Base-by-base conservation (phyloP, 108 stramenopile genomes). In the Epithemia pelagica region DNA sequence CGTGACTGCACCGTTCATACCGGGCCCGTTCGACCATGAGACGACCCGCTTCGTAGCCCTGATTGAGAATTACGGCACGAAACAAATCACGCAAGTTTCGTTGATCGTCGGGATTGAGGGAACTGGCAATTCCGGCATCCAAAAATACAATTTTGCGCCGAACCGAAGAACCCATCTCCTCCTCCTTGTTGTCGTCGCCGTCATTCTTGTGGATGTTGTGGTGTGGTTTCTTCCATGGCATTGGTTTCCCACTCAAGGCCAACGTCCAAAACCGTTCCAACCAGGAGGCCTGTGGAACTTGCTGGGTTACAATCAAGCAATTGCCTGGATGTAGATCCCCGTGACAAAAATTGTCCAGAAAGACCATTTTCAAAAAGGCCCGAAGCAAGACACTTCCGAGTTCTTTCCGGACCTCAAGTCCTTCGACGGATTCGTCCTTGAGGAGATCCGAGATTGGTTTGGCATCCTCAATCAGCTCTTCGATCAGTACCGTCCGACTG, bases 311-410 rank as follows among this genome's bases (percentile, higher is more conserved):
- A 28, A 66, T 28, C 10, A 54, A 51, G 19, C 46, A 33, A 54
- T 66, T 85, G 22, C 86, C 89, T 5, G 91, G 91, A 70, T 95
- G 95, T 8, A 95, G 67, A 69, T 95, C 95, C 5, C 80, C 62
- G 67, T 81, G 80, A 53, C 73, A 54, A 54, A 73, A 80, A 57
- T 80, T 76, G 32, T 71, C 54, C 52, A 60, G 57, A 58, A 94
- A 95, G 0, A 93, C 90, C 95, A 95, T 95, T 65, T 92, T 91
- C 54, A 95, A 77, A 77, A 91, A 92, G n/a, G 90, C 82, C 28
- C 87, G 74, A 27, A 92, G 73, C 37, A 95, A 67, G 26, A 86
- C 86, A 7, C 78, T 81, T 2, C 89, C 95, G 10, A 95, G 33
- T 29, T 82, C 79, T 60, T 74, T 84, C 28, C 78, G 76, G 19